Percentiles rank a stretch among this genome's conserved stretches.
These are phyloP conservation scores for Fusarium tanahbumbuense DNA, from an alignment of 2,329 filamentous ascomycete species.

Conservation along the genomic window DNA sequence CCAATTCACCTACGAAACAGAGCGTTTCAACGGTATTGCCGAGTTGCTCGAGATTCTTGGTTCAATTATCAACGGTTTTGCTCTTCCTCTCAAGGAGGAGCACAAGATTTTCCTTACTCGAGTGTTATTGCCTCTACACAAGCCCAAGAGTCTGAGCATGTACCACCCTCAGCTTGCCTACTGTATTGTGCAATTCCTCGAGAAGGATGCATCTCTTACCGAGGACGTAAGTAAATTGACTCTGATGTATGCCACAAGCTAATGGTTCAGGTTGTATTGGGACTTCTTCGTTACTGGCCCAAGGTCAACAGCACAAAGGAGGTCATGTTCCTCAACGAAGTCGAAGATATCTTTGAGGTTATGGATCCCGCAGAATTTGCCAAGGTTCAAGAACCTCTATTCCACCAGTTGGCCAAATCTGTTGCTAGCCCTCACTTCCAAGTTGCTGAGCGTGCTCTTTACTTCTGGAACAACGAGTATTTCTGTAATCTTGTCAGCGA, in stretches of 20 bases:
- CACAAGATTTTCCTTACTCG: slow-evolving; percentile 98
- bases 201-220: slow-evolving; percentile 96
- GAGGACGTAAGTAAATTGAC: slow-evolving; percentile 76
- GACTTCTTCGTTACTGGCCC: slow-evolving; percentile 95
- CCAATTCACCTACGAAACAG: slow-evolving; percentile 98
- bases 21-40: slow-evolving; percentile 97
- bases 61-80: slow-evolving; percentile 99
- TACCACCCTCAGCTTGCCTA: slow-evolving; percentile 98
- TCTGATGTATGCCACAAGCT: slow-evolving; percentile 5
- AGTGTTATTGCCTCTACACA: slow-evolving; percentile 93
- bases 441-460: slow-evolving; percentile 94
- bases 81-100: slow-evolving; percentile 95
- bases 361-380: slow-evolving; percentile 99
- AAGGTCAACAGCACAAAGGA: slow-evolving; percentile 99
- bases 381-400: slow-evolving; percentile 97
- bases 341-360: slow-evolving; percentile 99
- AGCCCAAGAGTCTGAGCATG: slow-evolving; percentile 99
- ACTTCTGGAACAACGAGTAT: slow-evolving; percentile 99
- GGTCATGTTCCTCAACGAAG: slow-evolving; percentile 99
- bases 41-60: slow-evolving; percentile 96
- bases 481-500: slow-evolving; percentile 99
- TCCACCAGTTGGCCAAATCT: slow-evolving; percentile 97
- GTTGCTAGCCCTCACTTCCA: slow-evolving; percentile 99
- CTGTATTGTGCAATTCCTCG: slow-evolving; percentile 98
- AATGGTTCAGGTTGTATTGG: slow-evolving; percentile 82